phyloP scores from a whole-genome alignment of 441 rosid genomes.

The Isatis lusitanica region DNA sequence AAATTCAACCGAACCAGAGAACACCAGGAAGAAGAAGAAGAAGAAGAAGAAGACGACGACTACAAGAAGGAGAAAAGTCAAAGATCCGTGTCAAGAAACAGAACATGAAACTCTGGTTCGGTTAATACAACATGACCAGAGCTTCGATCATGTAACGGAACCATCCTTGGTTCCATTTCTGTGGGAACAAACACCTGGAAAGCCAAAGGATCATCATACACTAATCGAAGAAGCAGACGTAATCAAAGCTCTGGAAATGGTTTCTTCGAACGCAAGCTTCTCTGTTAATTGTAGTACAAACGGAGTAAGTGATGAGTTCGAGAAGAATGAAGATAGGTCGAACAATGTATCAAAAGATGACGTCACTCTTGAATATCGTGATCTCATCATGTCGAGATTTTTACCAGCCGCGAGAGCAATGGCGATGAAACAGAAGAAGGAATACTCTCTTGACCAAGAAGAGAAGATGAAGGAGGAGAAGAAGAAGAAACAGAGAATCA shows the following conservation, averaged over 20 bases:
- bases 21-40: conserved; percentile 19
- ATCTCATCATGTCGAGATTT: conserved; percentile 81
- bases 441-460: background rate
- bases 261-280: conserved; percentile 47
- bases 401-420: conserved; percentile 89
- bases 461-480: conserved; percentile 33
- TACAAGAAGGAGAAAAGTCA: conserved; percentile 1
- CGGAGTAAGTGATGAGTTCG: conserved; percentile 41
- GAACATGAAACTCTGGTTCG: conserved; percentile 47
- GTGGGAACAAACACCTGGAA: conserved; percentile 83
- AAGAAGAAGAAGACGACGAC: conserved; percentile 2
- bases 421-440: conserved; percentile 49
- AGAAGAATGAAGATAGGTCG: conserved; percentile 1
- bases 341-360: conserved; percentile 50
- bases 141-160: conserved; percentile 42
- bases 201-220: conserved; percentile 39
- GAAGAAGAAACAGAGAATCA: conserved; percentile 40
- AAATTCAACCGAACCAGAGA: conserved; percentile 31
- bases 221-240: conserved; percentile 34
- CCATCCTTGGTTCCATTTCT: conserved; percentile 77
- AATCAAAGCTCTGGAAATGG: conserved; percentile 58
- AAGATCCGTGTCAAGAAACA: conserved; percentile 32
- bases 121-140: conserved; percentile 15
- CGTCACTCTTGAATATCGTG: conserved; percentile 46
- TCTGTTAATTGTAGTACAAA: conserved; percentile 62